phyloP scores from a whole-genome alignment of 768 basidiomycete species.

The Amanita polypyramis region DNA sequence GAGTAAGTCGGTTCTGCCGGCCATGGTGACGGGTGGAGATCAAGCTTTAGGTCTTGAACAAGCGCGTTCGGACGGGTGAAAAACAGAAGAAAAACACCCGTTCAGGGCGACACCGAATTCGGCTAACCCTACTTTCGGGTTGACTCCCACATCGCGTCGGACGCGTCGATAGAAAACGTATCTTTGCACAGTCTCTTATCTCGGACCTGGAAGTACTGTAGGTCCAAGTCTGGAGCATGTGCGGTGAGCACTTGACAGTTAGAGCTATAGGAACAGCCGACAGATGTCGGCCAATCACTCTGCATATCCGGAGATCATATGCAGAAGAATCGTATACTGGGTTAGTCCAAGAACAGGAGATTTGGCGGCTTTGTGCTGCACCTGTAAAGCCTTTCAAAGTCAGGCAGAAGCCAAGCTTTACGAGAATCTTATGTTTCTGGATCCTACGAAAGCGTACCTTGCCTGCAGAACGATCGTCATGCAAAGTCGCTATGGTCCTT shows the following conservation, averaged over 20 bases:
- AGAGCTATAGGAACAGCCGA: neutral
- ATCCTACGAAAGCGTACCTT: constrained; percentile 22
- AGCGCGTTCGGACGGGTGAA: neutral
- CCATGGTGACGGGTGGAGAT: constrained; percentile 27
- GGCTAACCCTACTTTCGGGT: constrained; percentile 3
- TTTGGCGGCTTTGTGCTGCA: constrained; percentile 31
- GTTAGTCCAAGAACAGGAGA: constrained; percentile 20
- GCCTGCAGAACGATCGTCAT: constrained; percentile 29
- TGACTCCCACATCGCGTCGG: neutral
- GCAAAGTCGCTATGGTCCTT: constrained; percentile 24
- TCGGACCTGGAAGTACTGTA: neutral
- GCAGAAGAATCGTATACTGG: constrained; percentile 27
- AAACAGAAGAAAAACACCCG: neutral
- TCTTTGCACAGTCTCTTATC: neutral
- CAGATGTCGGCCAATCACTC: constrained; percentile 3
- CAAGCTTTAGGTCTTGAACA: neutral
- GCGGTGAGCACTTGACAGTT: neutral
- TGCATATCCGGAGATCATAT: constrained; percentile 29
- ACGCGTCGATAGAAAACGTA: neutral
- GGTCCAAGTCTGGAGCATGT: neutral
- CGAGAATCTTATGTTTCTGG: constrained; percentile 26
- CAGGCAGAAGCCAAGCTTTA: constrained; percentile 41
- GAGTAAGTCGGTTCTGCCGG: constrained; percentile 75
- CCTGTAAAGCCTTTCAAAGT: constrained; percentile 35
- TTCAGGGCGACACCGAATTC: neutral